Conservation (phyloP, 2,329 filamentous ascomycete genomes). For the Colletotrichum kahawae region DNA sequence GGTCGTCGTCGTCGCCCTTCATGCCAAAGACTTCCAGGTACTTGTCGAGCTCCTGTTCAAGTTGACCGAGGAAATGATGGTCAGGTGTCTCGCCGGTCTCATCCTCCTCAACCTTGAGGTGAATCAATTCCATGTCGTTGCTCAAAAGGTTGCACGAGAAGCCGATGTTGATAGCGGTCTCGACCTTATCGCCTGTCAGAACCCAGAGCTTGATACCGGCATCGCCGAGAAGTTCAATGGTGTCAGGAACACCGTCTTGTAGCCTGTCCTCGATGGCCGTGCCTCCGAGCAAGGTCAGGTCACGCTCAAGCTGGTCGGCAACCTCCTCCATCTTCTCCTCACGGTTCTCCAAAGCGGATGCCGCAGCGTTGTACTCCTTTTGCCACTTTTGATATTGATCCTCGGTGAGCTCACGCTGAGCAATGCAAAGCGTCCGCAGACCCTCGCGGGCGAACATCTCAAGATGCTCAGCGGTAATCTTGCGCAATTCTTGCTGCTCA, state of each 20-base stretch:
- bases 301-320: slow-evolving; percentile 88
- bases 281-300: slow-evolving; percentile 86
- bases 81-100: slow-evolving; percentile 54
- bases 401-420: slow-evolving; percentile 79
- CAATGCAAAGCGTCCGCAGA: slow-evolving; percentile 92
- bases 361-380: slow-evolving; percentile 84
- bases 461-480: slow-evolving; percentile 87
- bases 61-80: slow-evolving; percentile 57
- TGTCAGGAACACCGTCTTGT: slow-evolving; percentile 95
- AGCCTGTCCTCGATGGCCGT: slow-evolving; percentile 97
- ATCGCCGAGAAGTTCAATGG: slow-evolving; percentile 86
- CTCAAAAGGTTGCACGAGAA: slow-evolving; percentile 98
- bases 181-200: slow-evolving; percentile 96
- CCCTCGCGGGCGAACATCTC: slow-evolving; percentile 98
- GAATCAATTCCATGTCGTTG: slow-evolving; percentile 96
- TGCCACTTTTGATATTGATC: slow-evolving; percentile 87
- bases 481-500: slow-evolving; percentile 83
- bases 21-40: slow-evolving; percentile 76
- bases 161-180: slow-evolving; percentile 99
- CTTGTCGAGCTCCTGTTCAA: slow-evolving; percentile 76
- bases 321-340: slow-evolving; percentile 93
- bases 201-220: slow-evolving; percentile 99
- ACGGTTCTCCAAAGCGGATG: slow-evolving; percentile 80
- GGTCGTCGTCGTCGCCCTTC: slow-evolving; percentile 84
- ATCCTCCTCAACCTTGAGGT: slow-evolving; percentile 84